Evolutionary conservation across 352 stramenopile genomes (phyloP).

Genomic region (Phytophthora crassamura): DNA sequence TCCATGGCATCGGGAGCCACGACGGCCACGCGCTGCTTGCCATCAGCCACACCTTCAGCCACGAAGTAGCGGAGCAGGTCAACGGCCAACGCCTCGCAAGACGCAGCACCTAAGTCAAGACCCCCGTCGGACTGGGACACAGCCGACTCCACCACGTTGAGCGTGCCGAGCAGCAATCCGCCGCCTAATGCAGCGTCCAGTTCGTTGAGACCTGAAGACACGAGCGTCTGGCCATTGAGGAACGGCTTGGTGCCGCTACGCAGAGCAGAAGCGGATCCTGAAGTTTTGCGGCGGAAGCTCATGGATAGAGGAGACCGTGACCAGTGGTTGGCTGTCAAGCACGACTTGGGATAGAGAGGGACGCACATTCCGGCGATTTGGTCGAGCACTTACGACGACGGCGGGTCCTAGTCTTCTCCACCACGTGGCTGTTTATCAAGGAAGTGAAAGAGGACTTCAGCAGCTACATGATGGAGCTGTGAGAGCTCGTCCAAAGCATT

Average conservation of each 20-base stretch:
- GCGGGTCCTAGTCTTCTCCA: no score
- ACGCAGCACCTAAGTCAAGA: slow-evolving; percentile 10
- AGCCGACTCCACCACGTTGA: slow-evolving; percentile 58
- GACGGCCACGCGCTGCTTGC: slow-evolving; percentile 43
- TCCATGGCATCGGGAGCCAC: slow-evolving; percentile 45
- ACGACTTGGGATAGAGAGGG: no score
- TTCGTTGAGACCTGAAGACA: slow-evolving; percentile 60
- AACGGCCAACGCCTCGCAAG: slow-evolving; percentile 43
- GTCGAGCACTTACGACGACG: no score
- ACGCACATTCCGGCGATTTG: no score
- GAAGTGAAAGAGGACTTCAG: no score
- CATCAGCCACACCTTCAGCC: slow-evolving; percentile 57
- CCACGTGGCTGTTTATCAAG: no score
- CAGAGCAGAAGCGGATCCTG: neutral
- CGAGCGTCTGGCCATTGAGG: slow-evolving; percentile 67
- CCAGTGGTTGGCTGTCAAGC: no score
- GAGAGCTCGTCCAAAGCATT: no score
- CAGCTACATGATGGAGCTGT: no score
- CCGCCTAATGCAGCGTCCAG: slow-evolving; percentile 65
- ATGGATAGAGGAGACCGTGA: no score
- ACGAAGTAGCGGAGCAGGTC: slow-evolving; percentile 76
- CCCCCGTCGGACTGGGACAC: neutral
- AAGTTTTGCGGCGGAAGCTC: slow-evolving; percentile 54
- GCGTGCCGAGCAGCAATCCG: slow-evolving; percentile 56
- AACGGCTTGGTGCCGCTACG: slow-evolving; percentile 70